Conservation (phyloP, 2,329 filamentous ascomycete genomes). For the Ascochyta pisi region DNA sequence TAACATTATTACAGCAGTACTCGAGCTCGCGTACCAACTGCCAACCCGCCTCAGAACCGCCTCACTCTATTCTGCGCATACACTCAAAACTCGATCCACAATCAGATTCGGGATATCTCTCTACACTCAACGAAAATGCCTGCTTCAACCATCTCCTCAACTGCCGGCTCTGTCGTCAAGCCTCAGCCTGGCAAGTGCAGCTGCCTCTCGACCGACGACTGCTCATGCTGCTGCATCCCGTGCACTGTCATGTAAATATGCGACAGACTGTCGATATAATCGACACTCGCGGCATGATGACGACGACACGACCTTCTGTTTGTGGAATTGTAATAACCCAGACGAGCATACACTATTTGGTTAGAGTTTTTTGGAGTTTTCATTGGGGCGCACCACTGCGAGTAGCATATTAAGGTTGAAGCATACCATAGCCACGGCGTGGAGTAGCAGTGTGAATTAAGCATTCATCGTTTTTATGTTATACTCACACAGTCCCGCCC, state of each 20-base stretch:
- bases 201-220: conserved; percentile 41
- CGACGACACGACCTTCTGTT: conserved; percentile 4
- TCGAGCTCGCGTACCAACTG: background rate
- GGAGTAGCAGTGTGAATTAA: background rate
- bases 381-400: background rate
- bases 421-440: background rate
- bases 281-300: background rate
- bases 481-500: too few relatives aligned
- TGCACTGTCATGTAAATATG: conserved; percentile 46
- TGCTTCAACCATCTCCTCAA: conserved; percentile 41
- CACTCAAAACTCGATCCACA: background rate
- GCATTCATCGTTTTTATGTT: background rate
- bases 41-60: background rate
- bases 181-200: conserved; percentile 42
- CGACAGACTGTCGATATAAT: background rate
- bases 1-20: conserved; percentile 18
- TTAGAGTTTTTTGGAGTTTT: background rate
- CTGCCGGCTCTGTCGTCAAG: conserved; percentile 45
- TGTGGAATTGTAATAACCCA: background rate
- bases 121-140: conserved; percentile 33
- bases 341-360: background rate
- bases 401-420: background rate
- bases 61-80: background rate
- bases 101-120: background rate
- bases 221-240: conserved; percentile 45